A percentile compares a stretch with the other conserved stretches of the same genome.
phyloP scores from a whole-genome alignment of 371 early-diverging fungal genomes.

The Mortierella sp. region DNA sequence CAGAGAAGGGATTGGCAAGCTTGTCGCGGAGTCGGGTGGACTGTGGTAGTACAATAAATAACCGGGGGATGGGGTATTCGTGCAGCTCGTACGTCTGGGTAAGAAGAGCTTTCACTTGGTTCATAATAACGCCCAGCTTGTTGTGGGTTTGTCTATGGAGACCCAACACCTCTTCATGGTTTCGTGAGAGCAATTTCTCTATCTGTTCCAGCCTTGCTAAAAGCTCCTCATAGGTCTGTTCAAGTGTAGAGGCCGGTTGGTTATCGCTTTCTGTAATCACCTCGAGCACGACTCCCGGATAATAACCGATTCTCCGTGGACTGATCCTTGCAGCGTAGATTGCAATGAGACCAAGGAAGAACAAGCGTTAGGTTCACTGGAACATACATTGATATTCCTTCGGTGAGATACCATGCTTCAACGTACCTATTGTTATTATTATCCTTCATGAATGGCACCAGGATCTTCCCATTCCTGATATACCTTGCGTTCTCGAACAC shows the following conservation, averaged over 20 bases:
- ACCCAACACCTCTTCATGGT: no score
- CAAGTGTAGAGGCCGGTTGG: no score
- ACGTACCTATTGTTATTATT: background rate
- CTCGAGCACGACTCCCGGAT: constrained; percentile 4
- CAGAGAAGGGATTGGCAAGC: background rate
- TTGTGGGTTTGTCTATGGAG: no score
- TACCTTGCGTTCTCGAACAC: background rate
- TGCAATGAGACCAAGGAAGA: no score
- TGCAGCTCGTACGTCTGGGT: constrained; percentile 19
- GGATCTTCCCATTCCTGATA: background rate
- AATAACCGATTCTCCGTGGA: constrained; percentile 4
- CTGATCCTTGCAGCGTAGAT: background rate
- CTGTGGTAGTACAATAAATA: constrained; percentile 16
- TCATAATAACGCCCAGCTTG: constrained; percentile 5
- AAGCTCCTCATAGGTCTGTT: no score
- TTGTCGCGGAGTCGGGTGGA: background rate
- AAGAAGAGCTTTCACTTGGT: constrained; percentile 8
- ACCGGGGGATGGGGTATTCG: constrained; percentile 21
- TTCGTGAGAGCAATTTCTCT: no score
- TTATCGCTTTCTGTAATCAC: background rate
- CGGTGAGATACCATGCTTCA: no score
- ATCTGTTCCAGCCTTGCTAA: background rate
- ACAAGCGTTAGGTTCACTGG: no score
- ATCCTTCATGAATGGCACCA: background rate
- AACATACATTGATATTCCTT: no score